Evolutionary conservation across 2,329 filamentous ascomycete species (phyloP).

Genomic region (Aspergillus oerlinghausenensis): DNA sequence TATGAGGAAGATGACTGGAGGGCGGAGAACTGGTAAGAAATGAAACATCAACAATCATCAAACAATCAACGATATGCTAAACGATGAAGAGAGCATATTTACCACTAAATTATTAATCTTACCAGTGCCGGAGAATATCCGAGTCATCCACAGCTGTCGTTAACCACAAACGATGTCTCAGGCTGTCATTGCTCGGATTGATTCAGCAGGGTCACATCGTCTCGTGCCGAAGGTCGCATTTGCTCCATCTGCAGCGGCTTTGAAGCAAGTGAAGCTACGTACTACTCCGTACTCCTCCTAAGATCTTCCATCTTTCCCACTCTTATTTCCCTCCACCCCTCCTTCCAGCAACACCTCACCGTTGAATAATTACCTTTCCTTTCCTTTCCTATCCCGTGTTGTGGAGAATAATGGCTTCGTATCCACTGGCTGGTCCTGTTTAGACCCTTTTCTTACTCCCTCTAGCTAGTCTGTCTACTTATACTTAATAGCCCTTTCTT

Average conservation of each 20-base stretch:
- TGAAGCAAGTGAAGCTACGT: slow-evolving; percentile 1
- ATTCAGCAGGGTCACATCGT: slow-evolving; percentile 30
- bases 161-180: background rate
- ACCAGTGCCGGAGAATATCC: background rate
- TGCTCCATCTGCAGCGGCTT: slow-evolving; percentile 14
- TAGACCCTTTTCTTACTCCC: slow-evolving; percentile 11
- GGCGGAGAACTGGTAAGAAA: background rate
- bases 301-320: slow-evolving; percentile 5
- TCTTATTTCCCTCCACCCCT: slow-evolving; percentile 2
- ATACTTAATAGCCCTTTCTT: background rate
- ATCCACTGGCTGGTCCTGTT: slow-evolving; percentile 23
- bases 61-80: background rate
- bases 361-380: slow-evolving; percentile 4
- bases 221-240: slow-evolving; percentile 34
- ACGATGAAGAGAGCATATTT: background rate
- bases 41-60: background rate
- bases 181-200: background rate
- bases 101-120: background rate
- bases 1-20: background rate
- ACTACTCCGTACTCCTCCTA: background rate
- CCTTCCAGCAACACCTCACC: background rate
- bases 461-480: slow-evolving; percentile 5
- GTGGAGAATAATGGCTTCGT: slow-evolving; percentile 15
- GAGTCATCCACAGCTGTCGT: background rate
- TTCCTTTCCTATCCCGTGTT: slow-evolving; percentile 1